A percentile compares a stretch with the other conserved stretches of the same genome.
Conservation (phyloP, 805 yeast species). For the Nakazawaea ernobii region DNA sequence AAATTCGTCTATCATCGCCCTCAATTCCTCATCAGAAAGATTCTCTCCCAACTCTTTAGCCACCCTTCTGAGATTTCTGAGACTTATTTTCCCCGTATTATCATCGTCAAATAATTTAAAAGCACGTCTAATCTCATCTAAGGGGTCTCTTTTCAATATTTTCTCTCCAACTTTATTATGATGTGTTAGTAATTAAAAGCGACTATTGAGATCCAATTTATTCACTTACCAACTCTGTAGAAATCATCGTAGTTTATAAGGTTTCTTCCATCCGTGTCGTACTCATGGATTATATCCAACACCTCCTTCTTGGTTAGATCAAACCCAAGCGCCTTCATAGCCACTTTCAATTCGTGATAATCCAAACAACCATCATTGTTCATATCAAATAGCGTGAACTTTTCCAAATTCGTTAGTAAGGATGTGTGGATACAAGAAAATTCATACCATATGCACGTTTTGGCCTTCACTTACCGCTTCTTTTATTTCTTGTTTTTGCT, state of each 20-base stretch:
- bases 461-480: conserved; percentile 53
- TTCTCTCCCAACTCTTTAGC: conserved; percentile 92
- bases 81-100: conserved; percentile 75
- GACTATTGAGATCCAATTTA: background rate
- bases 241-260: conserved; percentile 79
- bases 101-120: conserved; percentile 87
- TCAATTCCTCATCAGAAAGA: conserved; percentile 83
- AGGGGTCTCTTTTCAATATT: conserved; percentile 84
- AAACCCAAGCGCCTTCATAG: conserved; percentile 90
- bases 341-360: conserved; percentile 90
- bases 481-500: conserved; percentile 84
- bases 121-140: conserved; percentile 88
- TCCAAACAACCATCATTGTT: conserved; percentile 86
- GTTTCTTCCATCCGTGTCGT: conserved; percentile 69
- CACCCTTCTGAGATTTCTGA: conserved; percentile 79
- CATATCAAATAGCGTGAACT: conserved; percentile 83
- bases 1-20: conserved; percentile 97
- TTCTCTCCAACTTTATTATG: conserved; percentile 56
- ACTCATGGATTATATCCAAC: conserved; percentile 69
- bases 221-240: conserved; percentile 56
- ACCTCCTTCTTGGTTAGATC: conserved; percentile 75
- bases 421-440: no score
- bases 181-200: background rate
- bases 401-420: background rate
- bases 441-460: background rate